Base-by-base conservation (phyloP, 495 filamentous ascomycete species). In the Xylaria cubensis region DNA sequence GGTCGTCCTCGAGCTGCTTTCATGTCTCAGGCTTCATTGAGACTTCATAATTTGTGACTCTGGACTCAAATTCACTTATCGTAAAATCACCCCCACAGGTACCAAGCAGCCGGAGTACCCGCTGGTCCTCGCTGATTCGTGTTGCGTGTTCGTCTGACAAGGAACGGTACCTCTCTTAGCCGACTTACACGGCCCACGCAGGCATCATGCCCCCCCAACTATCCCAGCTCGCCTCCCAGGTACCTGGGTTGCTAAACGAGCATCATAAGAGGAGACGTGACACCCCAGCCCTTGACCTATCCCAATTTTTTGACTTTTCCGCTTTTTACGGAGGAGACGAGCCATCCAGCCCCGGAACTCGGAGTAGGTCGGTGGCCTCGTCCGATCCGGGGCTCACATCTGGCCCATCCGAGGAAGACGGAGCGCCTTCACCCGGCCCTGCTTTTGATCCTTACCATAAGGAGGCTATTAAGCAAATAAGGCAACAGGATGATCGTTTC, bases 171-270 rank as follows among this genome's bases (percentile, higher is more conserved):
- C 72, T 79, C 75, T 76, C 75, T 79, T 76, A 75, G 77, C 74
- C 77, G 77, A 78, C 77, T 79, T 79, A 79, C 77, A 79, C 74
- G 77, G 77, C 74, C 77, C 76, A 79, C 77, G 77, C 77, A 79
- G 75, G 74, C 73, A 75, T 74, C 76, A 78, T 73, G 73, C 76
- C 67, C 72, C 73, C 67, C 71, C 73, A 69, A 64, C 77, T 79
- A 78, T 79, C 76, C 77, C 76, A 78, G 77, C 73, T 79, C 74
- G 75, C 76, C 70, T 75, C 73, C 29, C 65, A 75, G 76, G 77
- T 79, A 74, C 76, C 76, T 74, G 71, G 77, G 71, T 78, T 79
- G 68, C 76, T 79, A 78, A 75, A 76, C 53, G 77, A 75, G 74
- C 74, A 76, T 68, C 72, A 70, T 63, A 73, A 74, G 71, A 51